These are phyloP conservation scores for Poronia punctata DNA, from an alignment of 495 filamentous ascomycete species.

Conservation along the genomic window DNA sequence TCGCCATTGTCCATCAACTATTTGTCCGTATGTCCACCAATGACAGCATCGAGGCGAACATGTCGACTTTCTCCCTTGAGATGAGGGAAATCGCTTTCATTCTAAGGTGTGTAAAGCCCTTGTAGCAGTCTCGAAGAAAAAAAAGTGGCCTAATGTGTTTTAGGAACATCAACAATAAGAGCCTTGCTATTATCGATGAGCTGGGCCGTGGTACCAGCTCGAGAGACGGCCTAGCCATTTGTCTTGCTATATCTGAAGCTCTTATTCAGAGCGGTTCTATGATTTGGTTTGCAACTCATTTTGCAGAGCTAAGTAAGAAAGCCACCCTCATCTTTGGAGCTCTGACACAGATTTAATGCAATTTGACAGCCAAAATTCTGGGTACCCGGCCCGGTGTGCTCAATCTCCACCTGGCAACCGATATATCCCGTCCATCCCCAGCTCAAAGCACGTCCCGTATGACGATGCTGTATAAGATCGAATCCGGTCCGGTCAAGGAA, in stretches of 20 bases:
- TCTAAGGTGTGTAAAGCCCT: slow-evolving; percentile 47
- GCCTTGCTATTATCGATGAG: slow-evolving; percentile 85
- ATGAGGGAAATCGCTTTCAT: slow-evolving; percentile 97
- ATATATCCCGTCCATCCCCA: slow-evolving; percentile 43
- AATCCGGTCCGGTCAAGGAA: slow-evolving; percentile 60
- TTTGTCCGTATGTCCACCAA: slow-evolving; percentile 83
- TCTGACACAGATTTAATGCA: slow-evolving; percentile 3
- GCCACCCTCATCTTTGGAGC: neutral
- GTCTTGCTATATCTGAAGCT: slow-evolving; percentile 81
- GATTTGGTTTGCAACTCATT: slow-evolving; percentile 93
- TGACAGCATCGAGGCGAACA: slow-evolving; percentile 83
- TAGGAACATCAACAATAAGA: slow-evolving; percentile 63
- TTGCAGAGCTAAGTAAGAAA: slow-evolving; percentile 59
- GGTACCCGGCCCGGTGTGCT: slow-evolving; percentile 66
- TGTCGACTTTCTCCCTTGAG: slow-evolving; percentile 88
- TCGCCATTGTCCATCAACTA: slow-evolving; percentile 73
- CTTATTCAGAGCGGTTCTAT: slow-evolving; percentile 67
- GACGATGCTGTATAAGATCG: slow-evolving; percentile 80
- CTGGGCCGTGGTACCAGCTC: slow-evolving; percentile 88
- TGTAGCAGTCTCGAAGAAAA: slow-evolving; percentile 20
- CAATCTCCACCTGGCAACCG: slow-evolving; percentile 72
- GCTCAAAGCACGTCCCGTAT: slow-evolving; percentile 49
- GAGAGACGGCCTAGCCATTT: slow-evolving; percentile 80
- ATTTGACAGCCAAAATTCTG: slow-evolving; percentile 56
- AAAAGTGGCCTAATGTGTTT: slow-evolving; percentile 8